A percentile compares a stretch with the other conserved stretches of the same genome.
Evolutionary conservation across 768 basidiomycete species (phyloP).

Genomic region (Lentinus tigrinus): DNA sequence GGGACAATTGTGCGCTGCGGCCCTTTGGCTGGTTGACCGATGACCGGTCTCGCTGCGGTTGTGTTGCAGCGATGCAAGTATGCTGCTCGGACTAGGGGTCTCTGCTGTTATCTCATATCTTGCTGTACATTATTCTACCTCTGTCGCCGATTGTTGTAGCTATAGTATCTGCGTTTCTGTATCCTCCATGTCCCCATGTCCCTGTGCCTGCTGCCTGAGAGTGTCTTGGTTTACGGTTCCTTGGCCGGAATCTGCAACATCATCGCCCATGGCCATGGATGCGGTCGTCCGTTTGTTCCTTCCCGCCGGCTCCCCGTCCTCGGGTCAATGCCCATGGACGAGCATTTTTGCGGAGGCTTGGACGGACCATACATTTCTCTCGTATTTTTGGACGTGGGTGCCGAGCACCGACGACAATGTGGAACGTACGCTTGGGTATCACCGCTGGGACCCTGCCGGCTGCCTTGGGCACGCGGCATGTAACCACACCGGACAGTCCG

Average conservation of each 20-base stretch:
- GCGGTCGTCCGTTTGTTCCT: not conserved
- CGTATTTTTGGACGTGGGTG: conserved; percentile 17
- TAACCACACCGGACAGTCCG: not conserved
- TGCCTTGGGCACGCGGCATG: not conserved
- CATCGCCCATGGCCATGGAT: not conserved
- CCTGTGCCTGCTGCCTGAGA: not conserved
- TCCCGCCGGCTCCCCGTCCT: not conserved
- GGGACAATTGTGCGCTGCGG: not conserved
- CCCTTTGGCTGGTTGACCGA: not conserved
- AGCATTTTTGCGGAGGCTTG: not conserved
- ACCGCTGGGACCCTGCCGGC: not conserved
- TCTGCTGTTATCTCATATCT: not conserved
- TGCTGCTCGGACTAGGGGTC: too few relatives aligned
- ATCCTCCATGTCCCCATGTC: not conserved
- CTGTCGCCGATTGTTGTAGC: conserved; percentile 9
- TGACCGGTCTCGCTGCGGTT: not conserved
- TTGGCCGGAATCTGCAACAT: not conserved
- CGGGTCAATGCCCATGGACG: not conserved
- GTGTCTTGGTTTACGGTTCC: not conserved
- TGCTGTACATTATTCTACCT: conserved; percentile 4
- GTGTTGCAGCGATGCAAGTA: too few relatives aligned
- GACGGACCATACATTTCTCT: not conserved
- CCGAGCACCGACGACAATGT: not conserved
- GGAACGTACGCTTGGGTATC: not conserved
- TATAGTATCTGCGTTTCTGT: conserved; percentile 5